Percentiles rank a stretch among this genome's conserved stretches.
These are phyloP conservation scores for Aspergillus phoenicis DNA, from an alignment of 2,329 filamentous ascomycete genomes.

Conservation along the genomic window DNA sequence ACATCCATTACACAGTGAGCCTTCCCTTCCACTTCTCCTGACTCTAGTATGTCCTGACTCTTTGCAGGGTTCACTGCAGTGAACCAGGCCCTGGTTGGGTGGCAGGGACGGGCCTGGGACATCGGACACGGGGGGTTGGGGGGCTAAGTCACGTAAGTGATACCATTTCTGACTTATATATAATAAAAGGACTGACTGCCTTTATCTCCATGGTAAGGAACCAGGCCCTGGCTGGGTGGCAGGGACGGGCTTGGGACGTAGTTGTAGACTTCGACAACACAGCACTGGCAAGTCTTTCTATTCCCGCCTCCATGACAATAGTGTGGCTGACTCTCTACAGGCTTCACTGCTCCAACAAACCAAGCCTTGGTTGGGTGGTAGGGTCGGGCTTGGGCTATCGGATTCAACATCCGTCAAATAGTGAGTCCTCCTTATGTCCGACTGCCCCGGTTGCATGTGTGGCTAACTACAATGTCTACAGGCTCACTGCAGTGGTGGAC, in stretches of 20 bases:
- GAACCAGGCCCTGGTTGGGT: not conserved
- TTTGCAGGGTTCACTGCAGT: not conserved
- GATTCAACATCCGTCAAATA: no score
- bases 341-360: not conserved
- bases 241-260: conserved; percentile 4
- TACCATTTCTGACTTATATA: no score
- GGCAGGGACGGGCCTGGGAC: conserved; percentile 13
- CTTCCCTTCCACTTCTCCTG: not conserved
- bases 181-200: no score
- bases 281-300: no score
- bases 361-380: not conserved
- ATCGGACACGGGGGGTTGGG: not conserved
- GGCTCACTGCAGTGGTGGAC: not conserved
- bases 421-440: no score
- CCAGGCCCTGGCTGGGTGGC: conserved; percentile 20
- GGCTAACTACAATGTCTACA: not conserved
- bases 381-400: no score
- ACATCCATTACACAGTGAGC: no score
- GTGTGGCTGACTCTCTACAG: no score
- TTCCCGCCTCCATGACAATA: no score
- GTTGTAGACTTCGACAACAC: not conserved
- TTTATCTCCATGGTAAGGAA: no score
- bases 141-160: no score
- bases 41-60: not conserved
- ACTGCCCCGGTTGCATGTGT: not conserved